Evolutionary conservation across 129 eudicot species (phyloP), one percentile per base, ranked within the genome.

Genomic region (Escallonia herrerae): DNA sequence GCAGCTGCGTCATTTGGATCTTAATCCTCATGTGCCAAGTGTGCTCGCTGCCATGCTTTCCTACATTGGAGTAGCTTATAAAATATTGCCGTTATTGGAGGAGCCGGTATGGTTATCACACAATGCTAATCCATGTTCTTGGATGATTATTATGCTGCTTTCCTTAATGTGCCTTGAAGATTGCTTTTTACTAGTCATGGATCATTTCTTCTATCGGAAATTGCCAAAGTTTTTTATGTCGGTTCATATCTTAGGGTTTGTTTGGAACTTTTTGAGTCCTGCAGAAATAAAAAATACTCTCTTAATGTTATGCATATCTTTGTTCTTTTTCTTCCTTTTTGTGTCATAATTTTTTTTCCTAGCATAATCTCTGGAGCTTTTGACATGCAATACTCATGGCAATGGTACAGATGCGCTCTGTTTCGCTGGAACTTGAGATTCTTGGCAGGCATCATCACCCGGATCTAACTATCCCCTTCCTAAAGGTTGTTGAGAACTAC

Each of bases 391-490:
- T 37, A 54, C 53, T 14, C 74, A 22, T 58, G 48, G 56, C 43
- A 47, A 61, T 74, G 82, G 65, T 62, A 56, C 83, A 93, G 98
- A 88, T 93, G 98, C 87, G 85, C 13, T 80, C 86, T 59, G 91
- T 93, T 69, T 93, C 96, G 8, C 57, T 75, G 83, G 98, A 93
- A 63, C 98, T 93, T 78, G 98, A 93, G 79, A 81, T 93, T 82
- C 87, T 93, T 77, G 95, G 98, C 67, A 75, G 98, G 77, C 96
- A 82, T 82, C 86, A 82, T 40, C 96, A 88, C 67, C 95, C 96
- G 44, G 84, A 93, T 77, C 74, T 93, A 60, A 93, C 96, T 43
- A 54, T 85, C 56, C 76, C 96, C 43, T 93, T 93, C 73, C 67
- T 93, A 63, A 93, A 79, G 95, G 98, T 87, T 43, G 54, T 60